phyloP scores from a whole-genome alignment of 164 flowering plant species.

The Sextonia rubra region DNA sequence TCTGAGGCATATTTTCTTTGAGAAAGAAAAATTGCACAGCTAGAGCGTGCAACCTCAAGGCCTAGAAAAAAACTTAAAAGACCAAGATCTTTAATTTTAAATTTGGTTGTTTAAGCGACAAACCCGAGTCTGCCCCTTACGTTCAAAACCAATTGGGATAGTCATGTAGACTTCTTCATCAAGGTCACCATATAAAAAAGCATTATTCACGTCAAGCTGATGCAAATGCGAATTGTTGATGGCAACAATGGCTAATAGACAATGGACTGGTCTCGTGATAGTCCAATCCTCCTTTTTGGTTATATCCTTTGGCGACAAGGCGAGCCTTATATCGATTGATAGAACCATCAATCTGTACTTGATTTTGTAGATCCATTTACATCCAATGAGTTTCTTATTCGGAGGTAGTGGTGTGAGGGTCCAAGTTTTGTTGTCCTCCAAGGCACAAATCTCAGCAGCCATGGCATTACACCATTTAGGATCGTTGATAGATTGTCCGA shows the following conservation, averaged over 20 bases:
- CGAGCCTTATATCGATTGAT: not conserved
- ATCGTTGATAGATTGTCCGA: not conserved
- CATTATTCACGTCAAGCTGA: conserved; percentile 1
- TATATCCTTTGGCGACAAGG: not conserved
- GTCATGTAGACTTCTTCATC: conserved; percentile 2
- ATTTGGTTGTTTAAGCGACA: not conserved
- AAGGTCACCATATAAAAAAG: not conserved
- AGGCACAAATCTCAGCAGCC: not conserved
- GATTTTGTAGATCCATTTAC: not conserved
- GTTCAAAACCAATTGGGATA: not conserved
- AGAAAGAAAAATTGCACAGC: not conserved
- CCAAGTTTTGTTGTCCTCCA: conserved; percentile 4
- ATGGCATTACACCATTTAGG: conserved; percentile 7
- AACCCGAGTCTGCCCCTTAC: not conserved
- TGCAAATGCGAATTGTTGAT: not conserved
- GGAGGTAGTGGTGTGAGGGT: not conserved
- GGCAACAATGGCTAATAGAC: not conserved
- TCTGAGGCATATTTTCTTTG: not conserved
- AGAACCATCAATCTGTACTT: not conserved
- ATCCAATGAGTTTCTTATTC: not conserved
- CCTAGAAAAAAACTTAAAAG: not conserved
- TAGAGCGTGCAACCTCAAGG: not conserved
- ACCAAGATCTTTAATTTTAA: not conserved
- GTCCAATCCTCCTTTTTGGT: not conserved
- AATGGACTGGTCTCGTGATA: not conserved